A percentile compares a stretch with the other conserved stretches of the same genome.
Evolutionary conservation across 345 rosid genomes (phyloP).

Genomic region (Salix viminalis): DNA sequence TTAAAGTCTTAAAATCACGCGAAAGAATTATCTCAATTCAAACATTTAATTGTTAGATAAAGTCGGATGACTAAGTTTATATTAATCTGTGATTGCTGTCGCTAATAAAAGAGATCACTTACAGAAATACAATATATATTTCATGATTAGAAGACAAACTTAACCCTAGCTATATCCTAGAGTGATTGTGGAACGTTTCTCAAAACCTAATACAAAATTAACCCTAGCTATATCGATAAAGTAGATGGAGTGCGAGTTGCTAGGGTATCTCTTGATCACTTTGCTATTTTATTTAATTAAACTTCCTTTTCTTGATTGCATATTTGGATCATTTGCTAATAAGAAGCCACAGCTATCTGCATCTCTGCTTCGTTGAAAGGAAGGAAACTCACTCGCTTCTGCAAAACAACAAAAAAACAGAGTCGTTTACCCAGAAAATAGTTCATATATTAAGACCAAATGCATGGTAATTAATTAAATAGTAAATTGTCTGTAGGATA

Average conservation of each 20-base stretch:
- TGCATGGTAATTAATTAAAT: no score
- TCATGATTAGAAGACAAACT: neutral
- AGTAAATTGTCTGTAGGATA: no score
- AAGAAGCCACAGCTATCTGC: constrained; percentile 65
- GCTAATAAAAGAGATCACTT: neutral
- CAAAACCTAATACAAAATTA: neutral
- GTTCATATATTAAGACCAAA: no score
- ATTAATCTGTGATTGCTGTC: neutral
- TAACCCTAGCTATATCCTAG: neutral
- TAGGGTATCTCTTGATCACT: neutral
- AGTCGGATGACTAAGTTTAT: neutral
- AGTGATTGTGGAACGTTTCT: neutral
- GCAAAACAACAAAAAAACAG: constrained; percentile 19
- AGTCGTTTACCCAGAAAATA: no score
- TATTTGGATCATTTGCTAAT: neutral
- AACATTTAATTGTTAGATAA: neutral
- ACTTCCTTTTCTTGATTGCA: neutral
- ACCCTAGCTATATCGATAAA: neutral
- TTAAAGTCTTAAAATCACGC: no score
- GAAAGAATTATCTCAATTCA: no score
- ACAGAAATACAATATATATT: neutral
- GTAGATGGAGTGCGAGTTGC: neutral
- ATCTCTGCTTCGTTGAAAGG: constrained; percentile 53
- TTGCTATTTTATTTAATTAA: neutral
- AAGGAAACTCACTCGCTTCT: constrained; percentile 86